Conservation (phyloP, 805 yeast species). For the Millerozyma miso region DNA sequence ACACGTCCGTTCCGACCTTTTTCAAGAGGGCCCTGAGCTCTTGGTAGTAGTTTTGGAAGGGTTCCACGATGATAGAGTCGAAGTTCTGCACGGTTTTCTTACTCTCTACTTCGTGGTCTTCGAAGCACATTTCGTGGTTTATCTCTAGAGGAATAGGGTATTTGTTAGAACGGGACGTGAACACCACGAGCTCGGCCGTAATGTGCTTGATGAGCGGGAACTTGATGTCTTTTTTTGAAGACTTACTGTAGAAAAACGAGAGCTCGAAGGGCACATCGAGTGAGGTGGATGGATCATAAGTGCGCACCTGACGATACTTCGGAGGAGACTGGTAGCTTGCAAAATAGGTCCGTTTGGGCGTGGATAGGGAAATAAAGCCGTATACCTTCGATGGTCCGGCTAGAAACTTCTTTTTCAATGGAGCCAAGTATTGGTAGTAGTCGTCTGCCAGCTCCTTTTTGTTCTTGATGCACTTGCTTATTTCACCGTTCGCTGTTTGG, state of each 20-base stretch:
- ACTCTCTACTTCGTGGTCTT: conserved; percentile 25
- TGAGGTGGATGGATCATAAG: conserved; percentile 11
- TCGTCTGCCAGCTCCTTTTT: conserved; percentile 18
- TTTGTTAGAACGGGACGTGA: conserved; percentile 32
- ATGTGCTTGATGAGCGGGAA: conserved; percentile 33
- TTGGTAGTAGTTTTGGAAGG: conserved; percentile 24
- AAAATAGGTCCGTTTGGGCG: conserved; percentile 28
- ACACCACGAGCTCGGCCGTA: conserved; percentile 30
- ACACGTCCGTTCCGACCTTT: conserved; percentile 29
- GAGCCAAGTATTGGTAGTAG: conserved; percentile 27
- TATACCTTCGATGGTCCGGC: conserved; percentile 26
- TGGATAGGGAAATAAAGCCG: conserved; percentile 31
- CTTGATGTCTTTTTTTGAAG: conserved; percentile 3
- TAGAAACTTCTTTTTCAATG: conserved; percentile 30
- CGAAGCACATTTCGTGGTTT: conserved; percentile 36
- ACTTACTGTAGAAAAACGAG: conserved; percentile 18
- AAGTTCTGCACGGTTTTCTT: conserved; percentile 25
- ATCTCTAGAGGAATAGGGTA: conserved; percentile 37
- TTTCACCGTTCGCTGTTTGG: conserved; percentile 18
- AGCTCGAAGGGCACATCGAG: conserved; percentile 31
- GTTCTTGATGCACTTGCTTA: conserved; percentile 11
- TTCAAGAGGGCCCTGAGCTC: conserved; percentile 26
- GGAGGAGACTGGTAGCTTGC: conserved; percentile 31
- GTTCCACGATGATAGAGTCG: conserved; percentile 29
- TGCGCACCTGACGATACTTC: conserved; percentile 15